Evolutionary conservation across 805 yeast genomes (phyloP), one percentile per base, ranked within the genome.

Genomic region (Zygoascus ofunaensis): DNA sequence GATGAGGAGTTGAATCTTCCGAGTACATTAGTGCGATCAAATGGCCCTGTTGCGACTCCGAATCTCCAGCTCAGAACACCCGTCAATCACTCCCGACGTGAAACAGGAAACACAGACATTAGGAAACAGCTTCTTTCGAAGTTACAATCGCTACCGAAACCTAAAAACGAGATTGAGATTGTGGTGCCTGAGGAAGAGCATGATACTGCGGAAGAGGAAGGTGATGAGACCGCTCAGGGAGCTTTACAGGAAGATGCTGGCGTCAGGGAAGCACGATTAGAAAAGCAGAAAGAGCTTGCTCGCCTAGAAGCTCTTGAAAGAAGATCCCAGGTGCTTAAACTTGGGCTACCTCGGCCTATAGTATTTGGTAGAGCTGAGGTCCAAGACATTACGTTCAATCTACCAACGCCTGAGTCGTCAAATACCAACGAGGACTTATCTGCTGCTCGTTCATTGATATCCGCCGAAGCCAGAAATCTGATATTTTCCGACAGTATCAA

Each of bases 251-350:
- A 41, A 23, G 43, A 41, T 34, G 22, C 19, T 10, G 43, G 45
- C 52, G 58, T 24, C 7, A 48, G 60, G 5, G 41, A 55, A 23
- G 34, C 55, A 8, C 44, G 47, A 5, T 52, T 39, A 24, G 38
- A 26, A 18, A 20, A 23, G 23, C 44, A 50, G 33, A 39, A 46
- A 37, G 43, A 56, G 41, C 32, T 42, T 21, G 48, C 53, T 37
- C 50, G 44, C 15, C 51, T 48, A 34, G 47, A 46, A 21, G 62
- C 60, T 10, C 48, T 63, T 30, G 50, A 63, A 5, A 57, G 76
- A 34, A 54, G 76, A 39, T 72, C 82, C 0, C 69, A 63, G 46
- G 79, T 65, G 1, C 58, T 75, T 1, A 76, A 72, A 52, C 57
- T 59, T 41, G 72, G 66, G 0, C 61, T 78, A 5, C 63, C 66